A percentile compares a stretch with the other conserved stretches of the same genome.
These are phyloP conservation scores for Arxiozyma bovina DNA, from an alignment of 1,139 yeast genomes.

Conservation along the genomic window DNA sequence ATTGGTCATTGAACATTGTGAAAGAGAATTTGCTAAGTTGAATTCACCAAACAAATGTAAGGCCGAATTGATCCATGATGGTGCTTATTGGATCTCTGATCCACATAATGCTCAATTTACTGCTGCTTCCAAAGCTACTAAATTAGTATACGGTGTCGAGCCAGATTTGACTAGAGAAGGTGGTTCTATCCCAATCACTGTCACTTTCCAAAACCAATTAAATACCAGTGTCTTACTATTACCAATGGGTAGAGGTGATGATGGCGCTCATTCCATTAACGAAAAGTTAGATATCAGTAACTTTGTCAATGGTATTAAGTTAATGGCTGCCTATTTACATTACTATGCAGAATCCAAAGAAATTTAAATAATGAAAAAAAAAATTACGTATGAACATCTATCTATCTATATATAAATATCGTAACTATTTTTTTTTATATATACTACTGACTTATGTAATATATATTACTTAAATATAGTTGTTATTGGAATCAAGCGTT, in stretches of 20 bases:
- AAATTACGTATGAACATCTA: too few species aligned
- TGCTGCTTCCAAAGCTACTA: slow-evolving; percentile 91
- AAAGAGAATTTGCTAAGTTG: slow-evolving; percentile 54
- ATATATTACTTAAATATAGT: too few species aligned
- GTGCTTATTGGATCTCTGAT: slow-evolving; percentile 91
- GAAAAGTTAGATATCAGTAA: slow-evolving; percentile 86
- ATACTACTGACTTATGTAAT: too few species aligned
- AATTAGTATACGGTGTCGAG: slow-evolving; percentile 86
- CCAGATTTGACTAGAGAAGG: slow-evolving; percentile 98
- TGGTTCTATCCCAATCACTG: slow-evolving; percentile 93
- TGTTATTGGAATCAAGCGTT: too few species aligned
- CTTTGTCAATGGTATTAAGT: slow-evolving; percentile 89
- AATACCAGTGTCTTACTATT: slow-evolving; percentile 77
- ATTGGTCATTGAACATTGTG: slow-evolving; percentile 63
- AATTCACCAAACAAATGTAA: slow-evolving; percentile 66
- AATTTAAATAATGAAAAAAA: slow-evolving; percentile 11
- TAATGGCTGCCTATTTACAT: slow-evolving; percentile 88
- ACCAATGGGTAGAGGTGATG: slow-evolving; percentile 98
- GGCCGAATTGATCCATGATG: slow-evolving; percentile 82
- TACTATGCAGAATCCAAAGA: slow-evolving; percentile 48
- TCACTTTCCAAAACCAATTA: slow-evolving; percentile 80
- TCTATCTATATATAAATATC: too few species aligned
- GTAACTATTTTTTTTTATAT: too few species aligned
- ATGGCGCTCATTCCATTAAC: slow-evolving; percentile 96
- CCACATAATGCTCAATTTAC: slow-evolving; percentile 89